Evolutionary conservation across 441 rosid species (phyloP).

Genomic region (Gossypium davidsonii): DNA sequence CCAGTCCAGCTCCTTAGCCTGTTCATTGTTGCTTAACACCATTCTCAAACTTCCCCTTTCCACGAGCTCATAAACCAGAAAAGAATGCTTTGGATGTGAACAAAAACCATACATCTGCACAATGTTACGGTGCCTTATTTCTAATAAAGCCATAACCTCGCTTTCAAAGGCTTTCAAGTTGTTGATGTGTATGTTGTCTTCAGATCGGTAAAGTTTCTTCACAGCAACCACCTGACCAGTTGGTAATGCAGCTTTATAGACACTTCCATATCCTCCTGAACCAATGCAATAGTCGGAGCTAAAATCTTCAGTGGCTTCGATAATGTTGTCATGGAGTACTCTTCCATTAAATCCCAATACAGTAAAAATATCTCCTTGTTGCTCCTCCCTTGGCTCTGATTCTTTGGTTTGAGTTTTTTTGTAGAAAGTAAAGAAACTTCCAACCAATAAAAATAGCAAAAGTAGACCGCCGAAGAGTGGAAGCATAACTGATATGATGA

Average conservation of each 20-base stretch:
- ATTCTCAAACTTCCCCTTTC: neutral
- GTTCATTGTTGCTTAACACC: neutral
- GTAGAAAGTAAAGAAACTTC: slow-evolving; percentile 15
- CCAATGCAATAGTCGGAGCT: slow-evolving; percentile 12
- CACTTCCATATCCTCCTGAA: slow-evolving; percentile 8
- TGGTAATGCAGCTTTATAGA: slow-evolving; percentile 14
- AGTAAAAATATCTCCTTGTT: neutral
- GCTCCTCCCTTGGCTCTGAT: neutral
- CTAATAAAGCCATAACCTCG: neutral
- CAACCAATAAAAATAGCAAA: slow-evolving; percentile 15
- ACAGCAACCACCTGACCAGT: slow-evolving; percentile 16
- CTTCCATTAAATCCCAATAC: neutral
- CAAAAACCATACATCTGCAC: neutral
- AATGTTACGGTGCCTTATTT: neutral
- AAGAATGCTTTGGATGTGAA: neutral
- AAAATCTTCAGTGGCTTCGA: slow-evolving; percentile 13
- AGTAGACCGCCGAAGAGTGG: slow-evolving; percentile 23
- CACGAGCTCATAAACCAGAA: neutral
- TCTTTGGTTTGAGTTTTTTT: neutral
- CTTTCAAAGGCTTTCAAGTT: slow-evolving; percentile 5
- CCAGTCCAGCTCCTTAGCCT: neutral
- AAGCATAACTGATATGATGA: slow-evolving; percentile 14
- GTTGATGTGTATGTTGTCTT: neutral
- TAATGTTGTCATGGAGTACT: neutral
- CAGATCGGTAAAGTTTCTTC: slow-evolving; percentile 16